phyloP scores from a whole-genome alignment of 371 early-diverging fungal genomes.

The Mortierella sp. region DNA sequence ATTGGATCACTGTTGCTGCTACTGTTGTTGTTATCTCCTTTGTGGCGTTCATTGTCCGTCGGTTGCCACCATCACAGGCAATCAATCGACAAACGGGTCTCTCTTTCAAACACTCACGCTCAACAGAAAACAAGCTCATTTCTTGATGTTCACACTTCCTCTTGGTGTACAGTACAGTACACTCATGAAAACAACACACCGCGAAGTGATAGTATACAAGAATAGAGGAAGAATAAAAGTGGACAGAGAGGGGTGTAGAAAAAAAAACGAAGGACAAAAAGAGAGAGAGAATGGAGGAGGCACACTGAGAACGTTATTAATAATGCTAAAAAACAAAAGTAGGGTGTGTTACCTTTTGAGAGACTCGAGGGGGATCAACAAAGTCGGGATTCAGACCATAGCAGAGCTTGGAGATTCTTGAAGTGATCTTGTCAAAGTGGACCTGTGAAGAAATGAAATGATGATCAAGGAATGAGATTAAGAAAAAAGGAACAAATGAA shows the following conservation, averaged over 20 bases:
- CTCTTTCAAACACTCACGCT: not conserved
- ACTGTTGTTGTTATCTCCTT: not conserved
- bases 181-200: not conserved
- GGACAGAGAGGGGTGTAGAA: not conserved
- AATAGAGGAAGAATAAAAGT: not conserved
- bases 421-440: conserved; percentile 63
- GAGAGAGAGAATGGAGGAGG: not conserved
- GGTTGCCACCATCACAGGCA: not conserved
- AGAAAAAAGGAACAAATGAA: not conserved
- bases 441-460: conserved; percentile 30
- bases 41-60: not conserved
- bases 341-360: conserved; percentile 84
- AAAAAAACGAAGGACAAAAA: not conserved
- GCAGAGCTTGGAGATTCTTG: conserved; percentile 88
- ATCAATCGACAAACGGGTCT: not conserved
- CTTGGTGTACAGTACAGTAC: not conserved
- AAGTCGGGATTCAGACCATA: conserved; percentile 94
- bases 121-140: not conserved
- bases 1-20: not conserved
- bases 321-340: not conserved
- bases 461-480: not conserved
- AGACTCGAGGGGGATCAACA: conserved; percentile 93
- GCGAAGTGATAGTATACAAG: not conserved
- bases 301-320: not conserved
- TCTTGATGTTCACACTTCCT: not conserved